Base-by-base conservation (phyloP, 2,329 filamentous ascomycete species). In the Bisporella sp. region DNA sequence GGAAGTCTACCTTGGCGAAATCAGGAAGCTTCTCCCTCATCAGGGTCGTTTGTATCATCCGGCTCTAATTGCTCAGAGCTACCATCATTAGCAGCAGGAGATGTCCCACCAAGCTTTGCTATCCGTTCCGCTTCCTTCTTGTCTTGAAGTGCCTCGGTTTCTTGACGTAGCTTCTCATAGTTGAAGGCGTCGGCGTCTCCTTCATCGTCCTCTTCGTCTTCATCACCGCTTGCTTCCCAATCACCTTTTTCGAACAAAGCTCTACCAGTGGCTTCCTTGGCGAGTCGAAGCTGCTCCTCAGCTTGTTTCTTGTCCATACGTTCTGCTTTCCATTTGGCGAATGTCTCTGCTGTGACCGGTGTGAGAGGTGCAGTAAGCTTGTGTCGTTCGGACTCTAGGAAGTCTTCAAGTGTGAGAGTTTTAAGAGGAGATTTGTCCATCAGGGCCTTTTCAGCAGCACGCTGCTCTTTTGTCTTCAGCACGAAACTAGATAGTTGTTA, bases 271-370 rank as follows among this genome's bases (percentile, higher is more conserved):
- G 91, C 92, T 62, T 99, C 93, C 78, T 95, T 97, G 64, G 90
- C 88, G 71, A 86, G 84, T 65, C 85, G 83, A 45, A 90, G 89
- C 71, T 96, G 84, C 59, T 93, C 87, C 64, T 99, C 93, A 28
- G 93, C 93, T 12, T 85, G 86, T 78, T 96, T 97, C 84, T 99
- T 99, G 70, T 90, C 83, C 60, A 97, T 67, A 42, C 93, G 86
- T 48, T 95, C 87, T 72, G 91, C 85, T 78, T 99, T 99, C 93
- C 93, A 99, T 65, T 93, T 93, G 55, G 89, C 89, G 65, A 99
- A 99, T 1, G 82, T 78, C 66, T 99, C 93, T 2, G 85, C 85
- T 1, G 88, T 99, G 55, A 99, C 95, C 5, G 95, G 95, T 1
- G 95, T 99, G 47, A 97, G 77, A 1, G 77, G 90, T 50, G 92